Evolutionary conservation across 148 eudicot genomes (phyloP).

Genomic region (Tetragonia tetragonoides): DNA sequence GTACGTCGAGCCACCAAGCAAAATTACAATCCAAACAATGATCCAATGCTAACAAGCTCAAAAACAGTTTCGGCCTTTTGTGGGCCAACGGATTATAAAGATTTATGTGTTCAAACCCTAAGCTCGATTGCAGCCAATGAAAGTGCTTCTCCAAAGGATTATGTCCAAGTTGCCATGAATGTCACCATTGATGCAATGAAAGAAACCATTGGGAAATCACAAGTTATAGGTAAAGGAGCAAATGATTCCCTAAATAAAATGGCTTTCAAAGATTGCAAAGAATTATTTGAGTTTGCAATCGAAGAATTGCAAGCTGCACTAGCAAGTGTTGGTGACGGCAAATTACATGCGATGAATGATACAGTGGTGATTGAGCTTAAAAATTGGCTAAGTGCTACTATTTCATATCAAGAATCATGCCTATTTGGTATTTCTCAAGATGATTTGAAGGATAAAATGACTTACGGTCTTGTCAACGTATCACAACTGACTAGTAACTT

Average conservation of each 20-base stretch:
- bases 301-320: constrained; percentile 38
- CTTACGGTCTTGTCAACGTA: constrained; percentile 31
- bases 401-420: constrained; percentile 50
- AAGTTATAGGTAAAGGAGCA: constrained; percentile 18
- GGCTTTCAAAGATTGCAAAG: constrained; percentile 58
- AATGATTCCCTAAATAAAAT: constrained; percentile 29
- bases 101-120: constrained; percentile 43
- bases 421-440: constrained; percentile 37
- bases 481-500: constrained; percentile 51
- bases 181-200: constrained; percentile 36
- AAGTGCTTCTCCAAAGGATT: constrained; percentile 47
- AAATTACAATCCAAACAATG: not conserved
- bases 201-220: constrained; percentile 21
- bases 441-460: constrained; percentile 34
- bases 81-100: constrained; percentile 42
- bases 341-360: not conserved
- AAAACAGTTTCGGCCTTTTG: constrained; percentile 49
- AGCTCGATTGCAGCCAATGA: constrained; percentile 30
- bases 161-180: constrained; percentile 30
- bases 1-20: constrained; percentile 17
- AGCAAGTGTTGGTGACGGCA: constrained; percentile 11
- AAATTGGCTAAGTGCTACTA: constrained; percentile 64
- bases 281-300: constrained; percentile 40
- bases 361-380: constrained; percentile 41
- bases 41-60: constrained; percentile 29